These are phyloP conservation scores for Coemansia sp. DNA, from an alignment of 192 early-diverging fungal species.

Conservation along the genomic window DNA sequence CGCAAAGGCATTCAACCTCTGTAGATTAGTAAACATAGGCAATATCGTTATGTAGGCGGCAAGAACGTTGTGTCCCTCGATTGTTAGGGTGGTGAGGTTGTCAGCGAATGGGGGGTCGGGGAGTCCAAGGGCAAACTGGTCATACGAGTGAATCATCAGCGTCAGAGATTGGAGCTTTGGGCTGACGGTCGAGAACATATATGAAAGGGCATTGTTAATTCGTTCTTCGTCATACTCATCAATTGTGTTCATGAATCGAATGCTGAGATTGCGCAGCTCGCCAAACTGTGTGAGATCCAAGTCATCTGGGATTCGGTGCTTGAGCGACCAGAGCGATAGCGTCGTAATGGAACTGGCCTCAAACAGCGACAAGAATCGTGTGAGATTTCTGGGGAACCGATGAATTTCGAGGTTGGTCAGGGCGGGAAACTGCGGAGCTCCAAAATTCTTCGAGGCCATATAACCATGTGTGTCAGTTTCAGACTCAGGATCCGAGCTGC, in stretches of 20 bases:
- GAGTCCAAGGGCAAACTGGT: not conserved
- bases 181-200: not conserved
- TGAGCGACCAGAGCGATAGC: slow-evolving; percentile 13
- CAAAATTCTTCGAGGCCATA: not conserved
- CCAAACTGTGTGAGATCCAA: slow-evolving; percentile 2
- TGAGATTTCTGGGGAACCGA: slow-evolving; percentile 10
- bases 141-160: not conserved
- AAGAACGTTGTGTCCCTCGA: not conserved
- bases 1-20: not conserved
- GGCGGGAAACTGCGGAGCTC: slow-evolving; percentile 10
- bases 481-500: not conserved
- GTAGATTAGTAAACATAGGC: not conserved
- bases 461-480: not conserved
- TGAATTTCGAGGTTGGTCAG: slow-evolving; percentile 12
- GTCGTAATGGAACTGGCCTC: not conserved
- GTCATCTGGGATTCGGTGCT: not conserved
- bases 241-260: slow-evolving; percentile 8
- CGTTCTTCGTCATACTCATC: not conserved
- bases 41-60: not conserved
- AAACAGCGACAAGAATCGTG: slow-evolving; percentile 9
- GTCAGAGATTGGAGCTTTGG: not conserved
- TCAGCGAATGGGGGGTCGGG: slow-evolving; percentile 1
- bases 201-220: not conserved
- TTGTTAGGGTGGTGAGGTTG: not conserved
- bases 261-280: not conserved